These are phyloP conservation scores for Elongisporangium anandrum DNA, from an alignment of 352 stramenopile species.

Conservation along the genomic window DNA sequence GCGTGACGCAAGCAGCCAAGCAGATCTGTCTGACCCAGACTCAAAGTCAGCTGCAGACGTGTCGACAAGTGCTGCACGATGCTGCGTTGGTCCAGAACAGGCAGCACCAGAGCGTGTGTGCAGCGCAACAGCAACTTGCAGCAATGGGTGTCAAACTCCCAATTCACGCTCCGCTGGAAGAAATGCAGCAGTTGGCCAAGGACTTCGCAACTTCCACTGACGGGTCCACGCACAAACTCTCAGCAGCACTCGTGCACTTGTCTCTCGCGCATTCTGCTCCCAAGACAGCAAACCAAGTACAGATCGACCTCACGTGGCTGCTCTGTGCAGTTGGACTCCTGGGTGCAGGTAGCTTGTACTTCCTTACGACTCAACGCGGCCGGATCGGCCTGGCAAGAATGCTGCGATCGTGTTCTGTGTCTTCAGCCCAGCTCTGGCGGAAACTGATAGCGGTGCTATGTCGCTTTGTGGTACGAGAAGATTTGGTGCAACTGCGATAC, in stretches of 20 bases:
- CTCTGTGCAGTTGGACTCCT: background rate
- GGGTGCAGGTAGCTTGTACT: slow-evolving; percentile 11
- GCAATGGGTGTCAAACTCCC: slow-evolving; percentile 21
- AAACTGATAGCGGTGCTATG: slow-evolving; percentile 24
- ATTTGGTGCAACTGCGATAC: background rate
- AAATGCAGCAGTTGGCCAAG: background rate
- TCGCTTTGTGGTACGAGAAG: slow-evolving; percentile 31
- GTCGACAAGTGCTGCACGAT: slow-evolving; percentile 17
- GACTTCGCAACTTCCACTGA: background rate
- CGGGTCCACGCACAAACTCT: background rate
- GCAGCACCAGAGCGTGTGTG: slow-evolving; percentile 19
- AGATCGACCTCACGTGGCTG: background rate
- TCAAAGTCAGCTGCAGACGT: slow-evolving; percentile 11
- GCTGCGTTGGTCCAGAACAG: slow-evolving; percentile 18
- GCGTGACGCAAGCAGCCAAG: slow-evolving; percentile 12
- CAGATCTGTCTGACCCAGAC: slow-evolving; percentile 13
- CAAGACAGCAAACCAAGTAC: background rate
- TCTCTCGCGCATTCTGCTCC: background rate
- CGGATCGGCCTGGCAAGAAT: background rate
- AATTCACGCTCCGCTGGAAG: slow-evolving; percentile 6
- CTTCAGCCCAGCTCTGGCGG: background rate
- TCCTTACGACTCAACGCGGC: slow-evolving; percentile 12
- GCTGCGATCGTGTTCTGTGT: background rate
- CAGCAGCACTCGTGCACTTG: background rate
- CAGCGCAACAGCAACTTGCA: slow-evolving; percentile 15